These are phyloP conservation scores for Blastobotrys robertii DNA, from an alignment of 805 yeast species.

Conservation along the genomic window DNA sequence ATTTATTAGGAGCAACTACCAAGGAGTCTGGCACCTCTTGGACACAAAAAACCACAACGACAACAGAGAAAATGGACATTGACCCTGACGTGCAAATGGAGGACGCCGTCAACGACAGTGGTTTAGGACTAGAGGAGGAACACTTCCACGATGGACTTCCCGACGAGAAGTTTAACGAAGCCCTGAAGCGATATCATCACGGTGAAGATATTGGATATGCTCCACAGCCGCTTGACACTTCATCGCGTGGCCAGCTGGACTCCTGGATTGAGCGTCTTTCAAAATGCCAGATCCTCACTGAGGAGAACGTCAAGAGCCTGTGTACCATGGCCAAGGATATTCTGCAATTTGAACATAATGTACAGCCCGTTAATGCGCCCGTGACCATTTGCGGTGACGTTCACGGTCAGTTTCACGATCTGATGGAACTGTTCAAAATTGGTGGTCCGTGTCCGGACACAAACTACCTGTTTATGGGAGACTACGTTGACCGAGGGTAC, in stretches of 20 bases:
- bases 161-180: too few species aligned
- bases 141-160: too few species aligned
- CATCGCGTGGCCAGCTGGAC: slow-evolving; percentile 54
- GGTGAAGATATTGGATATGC: not conserved
- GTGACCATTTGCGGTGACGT: slow-evolving; percentile 97
- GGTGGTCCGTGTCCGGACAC: slow-evolving; percentile 96
- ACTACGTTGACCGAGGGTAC: slow-evolving; percentile 85
- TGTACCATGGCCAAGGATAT: slow-evolving; percentile 88
- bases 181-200: slow-evolving; percentile 22
- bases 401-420: slow-evolving; percentile 94
- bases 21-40: too few species aligned
- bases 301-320: slow-evolving; percentile 67
- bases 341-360: slow-evolving; percentile 83
- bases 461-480: slow-evolving; percentile 78
- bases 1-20: too few species aligned
- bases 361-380: slow-evolving; percentile 90
- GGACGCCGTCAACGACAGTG: slow-evolving; percentile 18
- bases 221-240: slow-evolving; percentile 15
- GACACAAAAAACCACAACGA: not conserved
- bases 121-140: not conserved
- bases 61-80: slow-evolving; percentile 23
- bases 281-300: slow-evolving; percentile 76
- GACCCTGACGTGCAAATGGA: slow-evolving; percentile 33
- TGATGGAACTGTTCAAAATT: slow-evolving; percentile 88
- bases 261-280: slow-evolving; percentile 80